These are phyloP conservation scores for Dianthus caryophyllus DNA, from an alignment of 148 eudicot species.

Conservation along the genomic window DNA sequence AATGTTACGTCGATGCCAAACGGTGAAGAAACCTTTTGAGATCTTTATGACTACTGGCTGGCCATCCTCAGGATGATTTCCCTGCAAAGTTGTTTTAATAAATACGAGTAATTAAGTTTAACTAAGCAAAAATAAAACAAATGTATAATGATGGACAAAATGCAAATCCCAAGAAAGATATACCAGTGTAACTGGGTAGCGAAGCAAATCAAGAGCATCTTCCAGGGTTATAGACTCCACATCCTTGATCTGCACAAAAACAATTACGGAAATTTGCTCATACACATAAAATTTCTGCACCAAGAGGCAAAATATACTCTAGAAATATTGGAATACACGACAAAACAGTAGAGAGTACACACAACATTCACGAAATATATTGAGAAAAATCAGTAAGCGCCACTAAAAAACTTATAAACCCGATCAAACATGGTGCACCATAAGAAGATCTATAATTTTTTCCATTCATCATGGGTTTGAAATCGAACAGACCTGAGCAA, in stretches of 20 bases:
- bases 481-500: constrained; percentile 44
- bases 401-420: no score
- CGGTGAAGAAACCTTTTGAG: constrained; percentile 55
- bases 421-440: no score
- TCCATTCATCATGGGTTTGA: background rate
- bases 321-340: background rate
- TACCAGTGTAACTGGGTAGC: constrained; percentile 82
- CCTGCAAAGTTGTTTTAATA: constrained; percentile 35
- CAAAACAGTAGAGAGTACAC: background rate
- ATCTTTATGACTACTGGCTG: constrained; percentile 58
- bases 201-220: constrained; percentile 64
- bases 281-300: background rate
- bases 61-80: constrained; percentile 70
- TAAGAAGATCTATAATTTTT: no score
- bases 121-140: background rate
- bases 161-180: constrained; percentile 8
- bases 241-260: constrained; percentile 53
- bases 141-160: constrained; percentile 4
- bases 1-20: constrained; percentile 56
- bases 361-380: background rate
- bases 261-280: background rate
- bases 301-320: background rate
- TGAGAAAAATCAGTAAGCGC: no score
- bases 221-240: constrained; percentile 54
- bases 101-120: constrained; percentile 12